phyloP scores from a whole-genome alignment of 305 asterid genomes.

The Coffea humblotiana region DNA sequence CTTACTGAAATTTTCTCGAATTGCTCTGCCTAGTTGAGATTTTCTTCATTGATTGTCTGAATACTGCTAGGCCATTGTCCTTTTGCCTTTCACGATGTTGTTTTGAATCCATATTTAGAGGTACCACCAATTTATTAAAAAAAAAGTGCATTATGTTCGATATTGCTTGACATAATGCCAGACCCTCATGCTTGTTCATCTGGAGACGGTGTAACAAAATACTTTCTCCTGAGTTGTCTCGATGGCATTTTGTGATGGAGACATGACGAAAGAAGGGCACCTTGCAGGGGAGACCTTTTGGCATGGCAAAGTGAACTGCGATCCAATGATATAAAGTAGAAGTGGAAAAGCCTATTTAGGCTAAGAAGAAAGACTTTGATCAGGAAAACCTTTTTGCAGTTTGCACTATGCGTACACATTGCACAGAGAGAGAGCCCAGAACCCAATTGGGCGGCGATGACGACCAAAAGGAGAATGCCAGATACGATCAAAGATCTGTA shows the following conservation, averaged over 20 bases:
- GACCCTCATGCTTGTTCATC: too few relatives aligned
- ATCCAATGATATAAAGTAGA: slow-evolving; percentile 25
- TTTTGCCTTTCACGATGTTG: too few relatives aligned
- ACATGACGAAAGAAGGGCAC: slow-evolving; percentile 26
- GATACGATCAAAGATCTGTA: slow-evolving; percentile 23
- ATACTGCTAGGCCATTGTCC: too few relatives aligned
- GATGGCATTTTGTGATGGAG: slow-evolving; percentile 19
- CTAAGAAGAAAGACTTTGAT: slow-evolving; percentile 11
- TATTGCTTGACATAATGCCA: too few relatives aligned
- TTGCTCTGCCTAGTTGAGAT: too few relatives aligned
- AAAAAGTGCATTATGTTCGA: too few relatives aligned
- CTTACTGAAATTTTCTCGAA: too few relatives aligned
- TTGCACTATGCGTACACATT: background rate
- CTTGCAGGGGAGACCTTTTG: background rate
- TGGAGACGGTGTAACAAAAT: too few relatives aligned
- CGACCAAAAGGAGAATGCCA: slow-evolving; percentile 3
- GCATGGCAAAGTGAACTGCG: slow-evolving; percentile 9
- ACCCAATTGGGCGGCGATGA: slow-evolving; percentile 6
- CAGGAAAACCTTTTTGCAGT: slow-evolving; percentile 10
- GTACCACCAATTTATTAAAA: too few relatives aligned
- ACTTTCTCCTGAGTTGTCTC: too few relatives aligned
- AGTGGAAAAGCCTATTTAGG: slow-evolving; percentile 18
- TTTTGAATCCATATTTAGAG: too few relatives aligned
- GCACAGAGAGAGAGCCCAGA: background rate
- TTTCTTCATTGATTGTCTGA: too few relatives aligned